These are phyloP conservation scores for Amaranthus cruentus DNA, from an alignment of 148 eudicot species.

Conservation along the genomic window DNA sequence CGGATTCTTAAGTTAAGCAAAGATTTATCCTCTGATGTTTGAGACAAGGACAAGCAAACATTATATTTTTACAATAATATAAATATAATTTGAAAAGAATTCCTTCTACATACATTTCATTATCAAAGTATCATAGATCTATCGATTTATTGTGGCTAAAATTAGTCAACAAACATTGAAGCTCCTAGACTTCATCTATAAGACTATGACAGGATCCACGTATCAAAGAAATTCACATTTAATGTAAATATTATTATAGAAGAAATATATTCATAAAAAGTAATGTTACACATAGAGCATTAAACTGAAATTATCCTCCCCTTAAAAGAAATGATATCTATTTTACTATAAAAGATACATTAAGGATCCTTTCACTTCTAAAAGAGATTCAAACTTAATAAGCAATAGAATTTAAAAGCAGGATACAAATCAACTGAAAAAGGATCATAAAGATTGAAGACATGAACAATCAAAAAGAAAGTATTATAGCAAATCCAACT, in stretches of 20 bases:
- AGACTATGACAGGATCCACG: not conserved
- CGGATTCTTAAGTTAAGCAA: too few relatives aligned
- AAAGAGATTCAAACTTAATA: too few relatives aligned
- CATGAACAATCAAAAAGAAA: not conserved
- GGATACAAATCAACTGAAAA: constrained; percentile 1
- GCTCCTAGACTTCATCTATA: not conserved
- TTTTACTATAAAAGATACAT: too few relatives aligned
- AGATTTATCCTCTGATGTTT: too few relatives aligned
- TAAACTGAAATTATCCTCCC: not conserved
- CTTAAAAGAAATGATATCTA: too few relatives aligned
- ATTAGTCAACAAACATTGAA: not conserved
- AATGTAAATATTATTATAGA: not conserved
- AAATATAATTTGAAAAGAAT: not conserved
- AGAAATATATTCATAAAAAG: not conserved
- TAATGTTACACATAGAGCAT: not conserved
- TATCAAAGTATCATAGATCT: not conserved
- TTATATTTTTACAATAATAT: not conserved
- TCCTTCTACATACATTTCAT: not conserved
- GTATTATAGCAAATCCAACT: not conserved
- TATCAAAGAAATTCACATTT: not conserved
- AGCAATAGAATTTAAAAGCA: too few relatives aligned
- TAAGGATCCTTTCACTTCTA: not conserved
- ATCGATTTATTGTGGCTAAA: not conserved
- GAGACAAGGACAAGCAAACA: not conserved
- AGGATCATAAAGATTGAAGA: too few relatives aligned